Base-by-base conservation (phyloP, 768 basidiomycete genomes). In the Epithele typhae region DNA sequence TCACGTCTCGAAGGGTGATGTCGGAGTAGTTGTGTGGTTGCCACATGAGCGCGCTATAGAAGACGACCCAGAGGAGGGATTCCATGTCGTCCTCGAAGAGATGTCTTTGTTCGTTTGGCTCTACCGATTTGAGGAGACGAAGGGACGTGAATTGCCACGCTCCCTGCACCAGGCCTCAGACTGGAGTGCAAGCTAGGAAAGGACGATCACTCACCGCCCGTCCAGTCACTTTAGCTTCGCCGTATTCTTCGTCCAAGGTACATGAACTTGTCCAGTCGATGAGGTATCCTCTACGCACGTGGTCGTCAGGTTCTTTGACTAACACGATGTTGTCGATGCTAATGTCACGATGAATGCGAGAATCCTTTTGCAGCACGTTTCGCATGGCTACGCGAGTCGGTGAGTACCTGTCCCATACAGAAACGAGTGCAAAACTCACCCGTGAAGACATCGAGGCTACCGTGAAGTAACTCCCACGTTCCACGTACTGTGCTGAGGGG, bases 41-140 rank as follows among this genome's bases (percentile, higher is more conserved):
- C 37, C 42, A 44, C 23, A 40, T 23, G 19, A 52, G 10, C 7
- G 18, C 27, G 22, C 51, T 43, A 23, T 47, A 52, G 2, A 52
- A 33, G 23, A 47, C 46, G 8, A 52, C 41, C 17, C 45, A 52
- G 33, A 52, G 35, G 17, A 52, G 5, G 5, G 51, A 43, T 25
- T 52, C 51, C 46, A 52, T 44, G n/a, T 52, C 51, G 32, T 48
- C 51, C 24, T 35, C 8, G 22, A 52, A 30, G 7, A 36, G 42
- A 23, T 40, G 11, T 14, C 39, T 22, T 14, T 33, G 33, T 40
- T 35, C 9, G 18, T 4, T 15, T 9, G 27, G 19, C 12, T 10
- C 23, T 11, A 24, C 2, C 10, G 15, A 11, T 9, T 17, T 41
- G 46, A 30, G n/a, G n/a, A 48, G 18, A 1, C 46, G 40, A n/a